These are phyloP conservation scores for Myxozyma mucilagina DNA, from an alignment of 805 yeast species.

Conservation along the genomic window DNA sequence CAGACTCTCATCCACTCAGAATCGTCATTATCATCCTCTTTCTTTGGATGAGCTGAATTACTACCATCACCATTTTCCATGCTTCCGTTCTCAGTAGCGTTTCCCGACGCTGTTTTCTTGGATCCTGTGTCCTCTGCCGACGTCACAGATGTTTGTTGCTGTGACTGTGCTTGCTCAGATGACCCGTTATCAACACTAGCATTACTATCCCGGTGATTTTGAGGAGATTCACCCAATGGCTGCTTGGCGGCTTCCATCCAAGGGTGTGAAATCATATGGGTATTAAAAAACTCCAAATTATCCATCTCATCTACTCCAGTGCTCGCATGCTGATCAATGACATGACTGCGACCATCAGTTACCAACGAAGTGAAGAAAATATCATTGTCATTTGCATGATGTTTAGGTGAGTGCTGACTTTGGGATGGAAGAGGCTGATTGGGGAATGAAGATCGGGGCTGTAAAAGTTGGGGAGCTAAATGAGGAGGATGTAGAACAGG, in stretches of 20 bases:
- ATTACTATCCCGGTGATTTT: slow-evolving; percentile 4
- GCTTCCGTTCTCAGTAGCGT: neutral
- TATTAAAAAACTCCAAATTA: slow-evolving; percentile 25
- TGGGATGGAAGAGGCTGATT: neutral
- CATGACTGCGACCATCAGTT: slow-evolving; percentile 28
- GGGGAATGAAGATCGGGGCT: slow-evolving; percentile 3
- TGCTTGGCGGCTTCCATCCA: slow-evolving; percentile 22
- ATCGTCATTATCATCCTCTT: neutral
- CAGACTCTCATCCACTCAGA: neutral
- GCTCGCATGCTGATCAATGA: slow-evolving; percentile 25
- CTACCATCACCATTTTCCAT: neutral
- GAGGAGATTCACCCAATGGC: slow-evolving; percentile 8
- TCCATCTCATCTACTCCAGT: slow-evolving; percentile 23
- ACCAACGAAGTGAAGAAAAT: slow-evolving; percentile 28
- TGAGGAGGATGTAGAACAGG: slow-evolving; percentile 21
- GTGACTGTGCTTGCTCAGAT: too few species aligned
- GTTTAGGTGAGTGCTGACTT: neutral
- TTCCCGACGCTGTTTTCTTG: neutral
- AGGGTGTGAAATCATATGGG: slow-evolving; percentile 28
- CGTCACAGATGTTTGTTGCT: neutral
- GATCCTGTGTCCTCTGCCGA: neutral
- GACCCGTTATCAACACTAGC: neutral
- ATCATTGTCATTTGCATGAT: slow-evolving; percentile 9
- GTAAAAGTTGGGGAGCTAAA: slow-evolving; percentile 7
- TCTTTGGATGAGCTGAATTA: neutral